phyloP scores from a whole-genome alignment of 176 grass and related monocot species.

The Eragrostis curvula region DNA sequence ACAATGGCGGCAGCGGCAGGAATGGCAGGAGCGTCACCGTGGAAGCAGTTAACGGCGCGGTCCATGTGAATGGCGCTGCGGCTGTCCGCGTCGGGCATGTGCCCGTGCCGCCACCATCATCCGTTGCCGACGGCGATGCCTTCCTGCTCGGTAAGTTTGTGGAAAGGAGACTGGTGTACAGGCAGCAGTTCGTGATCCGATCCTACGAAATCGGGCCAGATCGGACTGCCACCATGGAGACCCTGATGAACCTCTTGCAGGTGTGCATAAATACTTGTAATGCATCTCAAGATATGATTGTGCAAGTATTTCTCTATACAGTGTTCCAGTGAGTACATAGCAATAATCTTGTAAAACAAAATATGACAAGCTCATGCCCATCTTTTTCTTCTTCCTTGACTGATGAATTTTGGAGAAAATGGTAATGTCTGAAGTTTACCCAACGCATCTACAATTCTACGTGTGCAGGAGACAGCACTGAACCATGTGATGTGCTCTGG shows the following conservation, averaged over 20 bases:
- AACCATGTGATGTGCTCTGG: slow-evolving; percentile 72
- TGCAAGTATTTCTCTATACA: no score
- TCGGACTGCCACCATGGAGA: slow-evolving; percentile 64
- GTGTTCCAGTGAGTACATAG: no score
- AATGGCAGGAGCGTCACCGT: not conserved
- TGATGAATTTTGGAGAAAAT: not conserved
- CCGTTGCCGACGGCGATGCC: slow-evolving; percentile 21
- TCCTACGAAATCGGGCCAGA: slow-evolving; percentile 70
- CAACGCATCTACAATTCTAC: not conserved
- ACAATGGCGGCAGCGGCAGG: slow-evolving; percentile 3
- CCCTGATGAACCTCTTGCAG: slow-evolving; percentile 63
- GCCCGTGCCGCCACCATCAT: not conserved
- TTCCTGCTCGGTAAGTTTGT: slow-evolving; percentile 52
- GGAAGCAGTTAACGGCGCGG: slow-evolving; percentile 39
- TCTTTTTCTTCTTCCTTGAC: no score
- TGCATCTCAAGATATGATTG: not conserved
- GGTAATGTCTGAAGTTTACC: not conserved
- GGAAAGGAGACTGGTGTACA: slow-evolving; percentile 55
- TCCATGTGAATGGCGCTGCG: slow-evolving; percentile 40
- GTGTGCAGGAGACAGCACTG: slow-evolving; percentile 51
- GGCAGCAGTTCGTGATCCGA: slow-evolving; percentile 56
- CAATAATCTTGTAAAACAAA: no score
- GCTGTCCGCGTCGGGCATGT: not conserved
- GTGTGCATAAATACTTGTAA: slow-evolving; percentile 1
- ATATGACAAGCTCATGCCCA: no score